These are phyloP conservation scores for Fusarium sp. DNA, from an alignment of 2,329 filamentous ascomycete species.

Conservation along the genomic window DNA sequence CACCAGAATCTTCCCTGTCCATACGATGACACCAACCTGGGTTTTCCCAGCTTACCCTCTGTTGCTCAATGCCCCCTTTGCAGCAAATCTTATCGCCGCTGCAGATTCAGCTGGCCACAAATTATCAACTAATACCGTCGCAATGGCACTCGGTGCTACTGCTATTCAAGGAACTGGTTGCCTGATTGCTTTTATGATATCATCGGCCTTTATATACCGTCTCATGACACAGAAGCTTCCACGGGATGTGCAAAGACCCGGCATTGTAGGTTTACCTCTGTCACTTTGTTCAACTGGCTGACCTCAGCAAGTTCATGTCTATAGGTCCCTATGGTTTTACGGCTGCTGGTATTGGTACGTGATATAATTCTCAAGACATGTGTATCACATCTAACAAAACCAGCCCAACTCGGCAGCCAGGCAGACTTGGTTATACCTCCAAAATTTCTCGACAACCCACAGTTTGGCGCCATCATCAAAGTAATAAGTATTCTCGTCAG, in stretches of 20 bases:
- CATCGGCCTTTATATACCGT: conserved; percentile 84
- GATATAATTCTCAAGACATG: not conserved
- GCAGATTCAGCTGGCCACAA: conserved; percentile 45
- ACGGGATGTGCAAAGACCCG: conserved; percentile 78
- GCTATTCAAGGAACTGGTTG: conserved; percentile 68
- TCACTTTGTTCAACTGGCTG: not conserved
- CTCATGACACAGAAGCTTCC: conserved; percentile 91
- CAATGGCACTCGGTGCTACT: conserved; percentile 63
- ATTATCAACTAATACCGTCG: conserved; percentile 54
- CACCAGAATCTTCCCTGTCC: conserved; percentile 70
- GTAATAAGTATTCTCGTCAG: conserved; percentile 71
- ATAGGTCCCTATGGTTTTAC: conserved; percentile 79
- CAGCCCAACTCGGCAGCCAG: conserved; percentile 60
- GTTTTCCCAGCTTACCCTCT: conserved; percentile 89
- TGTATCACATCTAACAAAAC: conserved; percentile 20
- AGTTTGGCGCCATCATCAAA: conserved; percentile 60
- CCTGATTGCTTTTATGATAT: conserved; percentile 79
- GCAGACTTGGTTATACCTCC: conserved; percentile 58
- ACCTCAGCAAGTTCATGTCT: conserved; percentile 72
- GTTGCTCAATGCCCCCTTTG: conserved; percentile 80
- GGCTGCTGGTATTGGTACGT: conserved; percentile 56
- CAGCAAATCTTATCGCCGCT: conserved; percentile 66
- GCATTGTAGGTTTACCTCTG: conserved; percentile 64
- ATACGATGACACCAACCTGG: conserved; percentile 89
- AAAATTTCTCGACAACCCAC: conserved; percentile 56